Evolutionary conservation across 2,329 filamentous ascomycete genomes (phyloP), one percentile per base, ranked within the genome.

Genomic region (Fusarium goolgardi): DNA sequence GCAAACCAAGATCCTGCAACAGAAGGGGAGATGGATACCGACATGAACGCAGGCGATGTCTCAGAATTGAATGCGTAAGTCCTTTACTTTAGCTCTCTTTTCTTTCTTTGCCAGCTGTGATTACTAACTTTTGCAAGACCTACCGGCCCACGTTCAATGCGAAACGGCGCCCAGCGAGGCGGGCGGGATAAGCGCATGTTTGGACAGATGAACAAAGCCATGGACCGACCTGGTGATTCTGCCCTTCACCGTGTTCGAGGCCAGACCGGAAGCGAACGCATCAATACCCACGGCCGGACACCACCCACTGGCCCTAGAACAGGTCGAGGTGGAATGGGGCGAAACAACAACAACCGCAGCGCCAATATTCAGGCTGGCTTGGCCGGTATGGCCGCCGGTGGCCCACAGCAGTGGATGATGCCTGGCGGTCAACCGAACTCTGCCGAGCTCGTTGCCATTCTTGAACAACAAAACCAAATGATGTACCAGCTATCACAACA

Each of bases 71-170:
- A 86, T 77, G 86, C 84, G 86, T 91, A 87, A 74, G 88, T 84
- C 45, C 11, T 29, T 29, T 29, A 4, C 11, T 29, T 29, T 29
- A 4, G 59, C 52, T 51, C 18, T 5, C 16, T 43, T 18, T 29
- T 18, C 16, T 25, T n/a, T 21, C 18, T 23, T 12, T 15, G 20
- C 5, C 18, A 27, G 23, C 21, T 34, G 12, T n/a, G 21, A 29
- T 60, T 69, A 75, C 82, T 86, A 79, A 87, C 81, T 58, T 40
- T 41, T 35, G 11, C 9, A 74, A 97, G 95, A 75, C 96, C 96
- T 12, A 98, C 94, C 52, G 96, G 95, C 58, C 96, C 96, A 20
- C 96, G 94, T 78, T 94, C 94, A 34, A 97, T 98, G 94, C 91
- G 96, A 75, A 93, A 91, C 77, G 59, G 88, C 53, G 87, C 82